Conservation (phyloP, 305 asterid species). For the Withania somnifera region DNA sequence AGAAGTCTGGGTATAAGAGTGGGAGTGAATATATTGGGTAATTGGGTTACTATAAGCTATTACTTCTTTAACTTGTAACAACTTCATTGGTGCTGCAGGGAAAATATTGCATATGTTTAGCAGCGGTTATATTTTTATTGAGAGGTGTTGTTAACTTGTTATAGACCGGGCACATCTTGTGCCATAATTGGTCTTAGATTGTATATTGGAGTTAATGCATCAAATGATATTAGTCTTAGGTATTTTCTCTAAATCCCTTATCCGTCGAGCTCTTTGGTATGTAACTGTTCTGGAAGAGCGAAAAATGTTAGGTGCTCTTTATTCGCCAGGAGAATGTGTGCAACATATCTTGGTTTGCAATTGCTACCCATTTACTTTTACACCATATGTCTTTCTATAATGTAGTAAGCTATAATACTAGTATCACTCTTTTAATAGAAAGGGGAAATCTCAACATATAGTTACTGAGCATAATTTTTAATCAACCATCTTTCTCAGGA, state of each 20-base stretch:
- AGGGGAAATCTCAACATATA: neutral
- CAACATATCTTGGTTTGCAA: neutral
- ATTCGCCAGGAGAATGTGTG: neutral
- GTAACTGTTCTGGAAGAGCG: neutral
- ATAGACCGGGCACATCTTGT: neutral
- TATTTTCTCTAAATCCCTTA: neutral
- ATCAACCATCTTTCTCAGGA: slow-evolving; percentile 23
- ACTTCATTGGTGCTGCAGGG: neutral
- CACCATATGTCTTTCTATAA: neutral
- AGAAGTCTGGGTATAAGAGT: neutral
- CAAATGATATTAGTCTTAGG: neutral
- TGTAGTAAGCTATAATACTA: neutral
- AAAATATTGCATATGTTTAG: neutral
- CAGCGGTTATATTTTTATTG: neutral
- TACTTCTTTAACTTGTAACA: neutral
- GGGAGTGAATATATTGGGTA: neutral
- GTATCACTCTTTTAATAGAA: neutral
- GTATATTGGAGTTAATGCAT: neutral
- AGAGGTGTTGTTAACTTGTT: neutral
- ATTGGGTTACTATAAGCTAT: neutral
- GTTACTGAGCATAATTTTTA: neutral
- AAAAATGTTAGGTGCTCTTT: neutral
- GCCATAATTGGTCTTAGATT: neutral
- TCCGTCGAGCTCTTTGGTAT: neutral
- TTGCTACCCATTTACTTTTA: neutral